Evolutionary conservation across 192 early-diverging fungal genomes (phyloP).

Genomic region (Coemansia sp.): DNA sequence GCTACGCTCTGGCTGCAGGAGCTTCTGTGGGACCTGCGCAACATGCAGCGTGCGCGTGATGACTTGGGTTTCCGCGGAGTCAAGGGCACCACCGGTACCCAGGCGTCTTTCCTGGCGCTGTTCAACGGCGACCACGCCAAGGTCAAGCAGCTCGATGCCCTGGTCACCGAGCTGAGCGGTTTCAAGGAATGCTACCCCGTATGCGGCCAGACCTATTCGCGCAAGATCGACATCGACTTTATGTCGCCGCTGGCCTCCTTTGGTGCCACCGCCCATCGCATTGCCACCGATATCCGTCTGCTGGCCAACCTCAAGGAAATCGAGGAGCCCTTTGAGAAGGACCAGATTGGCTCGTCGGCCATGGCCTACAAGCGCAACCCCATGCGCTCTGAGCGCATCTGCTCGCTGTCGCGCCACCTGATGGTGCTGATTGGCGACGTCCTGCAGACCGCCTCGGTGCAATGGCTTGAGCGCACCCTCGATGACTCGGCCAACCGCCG

Average conservation of each 20-base stretch:
- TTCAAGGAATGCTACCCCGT: constrained; percentile 85
- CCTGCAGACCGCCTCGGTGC: constrained; percentile 83
- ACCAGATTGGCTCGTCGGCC: constrained; percentile 97
- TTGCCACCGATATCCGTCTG: constrained; percentile 93
- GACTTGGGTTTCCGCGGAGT: constrained; percentile 93
- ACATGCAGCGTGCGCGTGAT: constrained; percentile 79
- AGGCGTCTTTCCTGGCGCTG: constrained; percentile 94
- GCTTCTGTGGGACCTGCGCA: constrained; percentile 92
- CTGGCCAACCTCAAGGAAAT: constrained; percentile 96
- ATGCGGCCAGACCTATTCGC: constrained; percentile 96
- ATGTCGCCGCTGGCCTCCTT: constrained; percentile 82
- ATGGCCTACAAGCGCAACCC: constrained; percentile 99
- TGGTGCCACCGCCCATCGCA: constrained; percentile 94
- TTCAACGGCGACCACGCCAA: constrained; percentile 94
- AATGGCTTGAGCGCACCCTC: constrained; percentile 97
- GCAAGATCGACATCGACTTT: constrained; percentile 96
- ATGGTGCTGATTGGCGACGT: constrained; percentile 87
- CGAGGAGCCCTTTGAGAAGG: constrained; percentile 99
- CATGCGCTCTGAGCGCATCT: constrained; percentile 97
- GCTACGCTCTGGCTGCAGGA: constrained; percentile 97
- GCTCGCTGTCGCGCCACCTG: constrained; percentile 91
- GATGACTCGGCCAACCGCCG: constrained; percentile 97
- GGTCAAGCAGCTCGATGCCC: constrained; percentile 84
- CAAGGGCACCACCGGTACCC: constrained; percentile 98
- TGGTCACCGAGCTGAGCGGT: constrained; percentile 85